Conservation (phyloP, 495 filamentous ascomycete genomes). For the Podospora anserina region DNA sequence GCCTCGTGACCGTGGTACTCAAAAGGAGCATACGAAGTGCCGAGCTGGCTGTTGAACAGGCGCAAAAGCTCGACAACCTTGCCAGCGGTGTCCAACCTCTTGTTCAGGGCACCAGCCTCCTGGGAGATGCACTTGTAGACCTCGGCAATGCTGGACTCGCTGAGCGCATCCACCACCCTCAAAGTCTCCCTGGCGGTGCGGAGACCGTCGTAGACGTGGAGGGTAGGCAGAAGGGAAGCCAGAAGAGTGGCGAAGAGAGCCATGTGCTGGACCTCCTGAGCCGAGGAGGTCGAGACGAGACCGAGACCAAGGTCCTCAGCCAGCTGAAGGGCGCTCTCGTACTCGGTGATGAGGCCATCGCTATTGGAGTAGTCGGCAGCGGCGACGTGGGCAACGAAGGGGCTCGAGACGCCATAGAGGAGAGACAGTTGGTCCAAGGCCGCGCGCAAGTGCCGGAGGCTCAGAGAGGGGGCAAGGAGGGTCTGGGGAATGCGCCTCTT, state of each 20-base stretch:
- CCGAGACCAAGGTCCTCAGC: slow-evolving; percentile 91
- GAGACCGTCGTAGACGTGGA: slow-evolving; percentile 93
- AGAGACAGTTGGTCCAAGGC: slow-evolving; percentile 85
- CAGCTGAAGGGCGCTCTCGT: slow-evolving; percentile 71
- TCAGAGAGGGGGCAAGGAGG: slow-evolving; percentile 79
- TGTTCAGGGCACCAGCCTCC: slow-evolving; percentile 58
- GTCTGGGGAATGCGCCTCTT: slow-evolving; percentile 90
- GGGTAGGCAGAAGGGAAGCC: slow-evolving; percentile 72
- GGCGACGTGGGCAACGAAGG: slow-evolving; percentile 90
- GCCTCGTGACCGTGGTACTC: slow-evolving; percentile 87
- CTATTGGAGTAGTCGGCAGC: slow-evolving; percentile 79
- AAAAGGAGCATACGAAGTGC: slow-evolving; percentile 86
- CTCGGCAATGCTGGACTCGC: slow-evolving; percentile 64
- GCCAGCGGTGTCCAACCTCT: slow-evolving; percentile 67
- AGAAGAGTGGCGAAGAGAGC: slow-evolving; percentile 82
- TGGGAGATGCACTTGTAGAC: slow-evolving; percentile 67
- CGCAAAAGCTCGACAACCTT: slow-evolving; percentile 72
- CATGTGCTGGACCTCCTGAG: slow-evolving; percentile 94
- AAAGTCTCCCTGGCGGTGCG: slow-evolving; percentile 80
- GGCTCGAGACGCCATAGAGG: slow-evolving; percentile 84
- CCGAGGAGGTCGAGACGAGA: slow-evolving; percentile 78
- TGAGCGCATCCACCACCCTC: slow-evolving; percentile 79
- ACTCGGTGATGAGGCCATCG: slow-evolving; percentile 77
- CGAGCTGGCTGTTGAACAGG: slow-evolving; percentile 86
- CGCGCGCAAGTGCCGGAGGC: slow-evolving; percentile 74